Evolutionary conservation across 306 rosid species (phyloP).

Genomic region (Cucumis cinereus): DNA sequence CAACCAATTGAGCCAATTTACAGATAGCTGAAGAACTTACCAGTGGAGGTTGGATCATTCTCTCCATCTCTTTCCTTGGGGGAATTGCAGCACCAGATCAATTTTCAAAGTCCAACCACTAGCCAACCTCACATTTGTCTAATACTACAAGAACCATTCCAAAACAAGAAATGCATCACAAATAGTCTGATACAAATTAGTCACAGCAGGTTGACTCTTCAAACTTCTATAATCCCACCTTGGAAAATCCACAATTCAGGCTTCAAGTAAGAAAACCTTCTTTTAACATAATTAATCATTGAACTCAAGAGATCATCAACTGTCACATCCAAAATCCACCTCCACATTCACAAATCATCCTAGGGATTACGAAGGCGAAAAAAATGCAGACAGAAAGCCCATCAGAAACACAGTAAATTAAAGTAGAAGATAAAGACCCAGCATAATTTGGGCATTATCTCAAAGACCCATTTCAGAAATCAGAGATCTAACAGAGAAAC

Average conservation of each 20-base stretch:
- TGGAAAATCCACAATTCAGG: not conserved
- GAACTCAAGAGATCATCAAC: not conserved
- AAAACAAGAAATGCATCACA: constrained; percentile 7
- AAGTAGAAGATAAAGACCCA: not conserved
- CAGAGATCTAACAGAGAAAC: constrained; percentile 5
- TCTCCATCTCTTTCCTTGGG: constrained; percentile 11
- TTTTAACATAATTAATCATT: not conserved
- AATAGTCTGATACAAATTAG: not conserved
- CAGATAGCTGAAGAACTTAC: not conserved
- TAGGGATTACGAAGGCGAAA: not conserved
- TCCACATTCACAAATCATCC: constrained; percentile 2
- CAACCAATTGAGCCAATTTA: constrained; percentile 2
- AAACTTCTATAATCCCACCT: not conserved
- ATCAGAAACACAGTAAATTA: not conserved
- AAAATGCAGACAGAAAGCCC: not conserved
- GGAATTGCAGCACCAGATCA: not conserved
- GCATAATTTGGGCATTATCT: constrained; percentile 5
- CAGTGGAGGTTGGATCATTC: constrained; percentile 17
- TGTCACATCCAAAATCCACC: constrained; percentile 4
- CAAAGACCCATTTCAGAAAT: constrained; percentile 8
- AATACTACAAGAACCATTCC: not conserved
- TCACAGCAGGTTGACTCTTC: not conserved
- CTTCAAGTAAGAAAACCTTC: not conserved
- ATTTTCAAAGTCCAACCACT: not conserved
- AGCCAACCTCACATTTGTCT: constrained; percentile 3